These are phyloP conservation scores for Beauveria asiatica DNA, from an alignment of 2,329 filamentous ascomycete genomes.

Conservation along the genomic window DNA sequence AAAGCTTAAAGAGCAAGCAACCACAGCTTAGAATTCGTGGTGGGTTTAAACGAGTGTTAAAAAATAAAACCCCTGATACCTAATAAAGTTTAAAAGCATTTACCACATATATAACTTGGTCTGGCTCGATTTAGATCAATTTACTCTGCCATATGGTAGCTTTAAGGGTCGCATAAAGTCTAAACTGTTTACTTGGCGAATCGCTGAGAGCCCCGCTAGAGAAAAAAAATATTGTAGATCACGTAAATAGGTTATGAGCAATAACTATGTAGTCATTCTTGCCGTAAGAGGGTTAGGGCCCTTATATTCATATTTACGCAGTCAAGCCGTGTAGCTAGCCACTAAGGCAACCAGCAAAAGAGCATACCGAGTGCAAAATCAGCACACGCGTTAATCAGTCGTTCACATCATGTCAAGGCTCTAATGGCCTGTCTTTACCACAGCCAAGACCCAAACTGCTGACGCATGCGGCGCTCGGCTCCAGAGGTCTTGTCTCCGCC, in stretches of 20 bases:
- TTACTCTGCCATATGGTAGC: neutral
- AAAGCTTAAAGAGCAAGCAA: neutral
- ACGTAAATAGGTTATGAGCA: too few species aligned
- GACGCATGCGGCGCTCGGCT: neutral
- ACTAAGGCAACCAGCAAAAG: too few species aligned
- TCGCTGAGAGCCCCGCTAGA: neutral
- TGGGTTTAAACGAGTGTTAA: neutral
- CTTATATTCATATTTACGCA: too few species aligned
- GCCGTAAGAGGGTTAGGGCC: too few species aligned
- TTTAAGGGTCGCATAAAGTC: neutral
- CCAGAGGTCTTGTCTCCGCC: neutral
- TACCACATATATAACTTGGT: neutral
- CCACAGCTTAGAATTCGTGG: neutral
- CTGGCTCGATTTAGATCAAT: neutral
- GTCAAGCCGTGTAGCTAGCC: too few species aligned
- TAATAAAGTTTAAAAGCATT: neutral
- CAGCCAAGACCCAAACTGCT: neutral
- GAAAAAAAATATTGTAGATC: too few species aligned
- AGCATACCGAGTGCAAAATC: too few species aligned
- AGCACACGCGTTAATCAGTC: too few species aligned
- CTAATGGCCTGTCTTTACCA: neutral
- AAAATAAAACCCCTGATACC: neutral
- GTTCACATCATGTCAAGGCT: neutral
- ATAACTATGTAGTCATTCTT: too few species aligned
- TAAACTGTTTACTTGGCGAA: neutral